Conservation (phyloP, 202 grass and related monocot species). For the Hordeum pubiflorum region DNA sequence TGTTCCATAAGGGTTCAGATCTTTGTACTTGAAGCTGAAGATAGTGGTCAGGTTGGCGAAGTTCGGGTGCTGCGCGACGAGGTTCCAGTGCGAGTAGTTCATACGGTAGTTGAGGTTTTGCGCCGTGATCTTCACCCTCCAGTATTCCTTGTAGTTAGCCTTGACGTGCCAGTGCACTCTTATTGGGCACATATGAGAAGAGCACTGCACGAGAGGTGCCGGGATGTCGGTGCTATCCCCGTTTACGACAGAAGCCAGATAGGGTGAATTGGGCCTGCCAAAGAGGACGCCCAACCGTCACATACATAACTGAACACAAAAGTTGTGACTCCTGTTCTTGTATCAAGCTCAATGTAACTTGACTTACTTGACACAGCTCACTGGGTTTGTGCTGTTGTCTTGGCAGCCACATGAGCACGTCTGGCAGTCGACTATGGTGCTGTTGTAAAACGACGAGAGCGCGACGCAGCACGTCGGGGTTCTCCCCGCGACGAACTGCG, state of each 20-base stretch:
- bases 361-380: conserved; percentile 82
- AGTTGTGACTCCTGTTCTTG: not conserved
- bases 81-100: conserved; percentile 96
- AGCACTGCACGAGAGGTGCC: conserved; percentile 65
- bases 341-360: not conserved
- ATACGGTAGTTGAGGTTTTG: conserved; percentile 88
- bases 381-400: conserved; percentile 57
- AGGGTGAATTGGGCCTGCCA: conserved; percentile 64
- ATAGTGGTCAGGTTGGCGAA: conserved; percentile 74
- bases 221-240: conserved; percentile 32
- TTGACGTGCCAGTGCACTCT: conserved; percentile 97
- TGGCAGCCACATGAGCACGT: conserved; percentile 91
- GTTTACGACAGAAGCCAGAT: conserved; percentile 56
- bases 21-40: conserved; percentile 83
- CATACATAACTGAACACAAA: conserved; percentile 22
- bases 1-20: conserved; percentile 54
- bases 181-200: conserved; percentile 95
- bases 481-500: conserved; percentile 62
- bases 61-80: conserved; percentile 78
- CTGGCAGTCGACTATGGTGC: conserved; percentile 74
- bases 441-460: conserved; percentile 90
- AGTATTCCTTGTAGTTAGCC: conserved; percentile 79
- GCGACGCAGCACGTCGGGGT: conserved; percentile 80
- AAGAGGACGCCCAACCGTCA: conserved; percentile 18
- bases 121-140: conserved; percentile 83